Conservation (phyloP, 257 asterid species). For the Paraleonurus japonicus region DNA sequence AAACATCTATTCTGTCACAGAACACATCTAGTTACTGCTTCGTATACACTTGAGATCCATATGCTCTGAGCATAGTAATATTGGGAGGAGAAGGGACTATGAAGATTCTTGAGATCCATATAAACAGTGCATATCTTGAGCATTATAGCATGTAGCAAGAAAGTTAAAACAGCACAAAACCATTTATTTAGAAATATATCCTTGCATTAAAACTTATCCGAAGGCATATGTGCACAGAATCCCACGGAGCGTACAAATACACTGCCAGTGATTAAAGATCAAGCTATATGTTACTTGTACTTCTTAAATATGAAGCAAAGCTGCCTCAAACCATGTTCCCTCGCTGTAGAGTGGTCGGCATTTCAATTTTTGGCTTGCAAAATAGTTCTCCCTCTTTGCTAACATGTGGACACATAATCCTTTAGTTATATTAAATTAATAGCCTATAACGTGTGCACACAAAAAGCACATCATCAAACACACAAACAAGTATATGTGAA, state of each 20-base stretch:
- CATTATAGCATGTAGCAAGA: not conserved
- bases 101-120: not conserved
- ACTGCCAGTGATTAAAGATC: not conserved
- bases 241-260: not conserved
- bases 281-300: not conserved
- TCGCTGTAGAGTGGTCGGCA: not conserved
- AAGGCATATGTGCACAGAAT: not conserved
- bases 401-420: not conserved
- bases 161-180: not conserved
- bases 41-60: not conserved
- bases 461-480: not conserved
- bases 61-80: not conserved
- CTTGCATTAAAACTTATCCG: not conserved
- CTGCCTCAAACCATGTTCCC: not conserved
- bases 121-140: not conserved
- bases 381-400: not conserved
- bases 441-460: not conserved
- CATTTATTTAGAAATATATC: not conserved
- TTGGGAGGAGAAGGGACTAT: not conserved
- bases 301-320: constrained; percentile 10
- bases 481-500: not conserved
- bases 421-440: not conserved
- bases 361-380: not conserved
- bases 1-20: not conserved
- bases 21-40: not conserved